Evolutionary conservation across 441 rosid species (phyloP), one percentile per base, ranked within the genome.

Genomic region (Monsonia emarginata): DNA sequence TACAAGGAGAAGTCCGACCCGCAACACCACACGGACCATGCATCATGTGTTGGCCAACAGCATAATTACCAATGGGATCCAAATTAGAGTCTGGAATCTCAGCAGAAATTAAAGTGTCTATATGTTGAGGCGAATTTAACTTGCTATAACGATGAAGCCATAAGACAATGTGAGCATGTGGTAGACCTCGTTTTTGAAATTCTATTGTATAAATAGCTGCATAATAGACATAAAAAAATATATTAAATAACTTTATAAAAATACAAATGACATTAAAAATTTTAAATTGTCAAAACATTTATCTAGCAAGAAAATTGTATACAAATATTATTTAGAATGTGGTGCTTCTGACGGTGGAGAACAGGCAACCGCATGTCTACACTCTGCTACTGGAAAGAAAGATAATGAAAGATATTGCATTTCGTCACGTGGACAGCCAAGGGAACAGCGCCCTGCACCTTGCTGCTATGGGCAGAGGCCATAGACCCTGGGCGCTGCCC

Each of bases 391-490:
- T 70, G 28, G 22, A 68, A 13, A 71, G 27, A 18, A 56, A 26
- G 14, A 64, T 62, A 7, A 36, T 73, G 66, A 74, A 42, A 52
- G 78, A 77, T 0, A 73, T 63, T n/a, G 60, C 70, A 1, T 79
- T 80, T 2, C 76, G 72, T 0, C 32, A 64, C 24, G 76, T 79
- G 7, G 84, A 83, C 56, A 1, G 28, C n/a, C 4, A 79, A 0
- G 82, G 84, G 18, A 80, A 83, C 31, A 73, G 83, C n/a, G 83
- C 83, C 0, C 40, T 81, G 61, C 87, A 81, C 64, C 76, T 83
- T 16, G 82, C 87, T 8, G 83, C 80, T n/a, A 73, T 27, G 27
- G 66, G 71, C 0, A 75, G 85, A 9, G 72, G 42, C 9, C 52
- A 67, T 58, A 73, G 70, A 48, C 83, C 84, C 9, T 76, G 84